phyloP scores from a whole-genome alignment of 2,329 filamentous ascomycete genomes.

The Xylaria sp. region DNA sequence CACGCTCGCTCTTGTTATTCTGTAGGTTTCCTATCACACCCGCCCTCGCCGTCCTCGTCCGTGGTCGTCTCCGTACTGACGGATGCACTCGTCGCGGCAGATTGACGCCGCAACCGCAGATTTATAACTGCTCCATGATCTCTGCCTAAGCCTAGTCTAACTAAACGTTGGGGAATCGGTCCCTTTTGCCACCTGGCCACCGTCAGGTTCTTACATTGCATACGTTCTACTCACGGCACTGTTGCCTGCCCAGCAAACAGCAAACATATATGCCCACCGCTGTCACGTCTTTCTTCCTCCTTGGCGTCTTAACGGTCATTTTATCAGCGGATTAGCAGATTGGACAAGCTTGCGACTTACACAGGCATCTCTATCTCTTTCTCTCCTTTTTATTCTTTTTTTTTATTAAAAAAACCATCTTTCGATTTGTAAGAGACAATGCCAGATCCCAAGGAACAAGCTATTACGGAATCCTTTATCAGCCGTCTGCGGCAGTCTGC shows the following conservation, averaged over 20 bases:
- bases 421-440: conserved; percentile 11
- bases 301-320: background rate
- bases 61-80: too few relatives aligned
- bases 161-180: background rate
- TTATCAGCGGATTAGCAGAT: background rate
- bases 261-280: background rate
- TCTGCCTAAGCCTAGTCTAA: background rate
- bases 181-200: background rate
- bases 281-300: too few relatives aligned
- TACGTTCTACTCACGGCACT: conserved; percentile 1
- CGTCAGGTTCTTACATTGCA: background rate
- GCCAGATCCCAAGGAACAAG: conserved; percentile 26
- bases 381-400: background rate
- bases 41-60: background rate
- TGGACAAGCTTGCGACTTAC: background rate
- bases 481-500: conserved; percentile 25
- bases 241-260: background rate
- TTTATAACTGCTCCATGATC: background rate
- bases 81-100: background rate
- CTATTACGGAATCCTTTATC: conserved; percentile 24
- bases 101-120: background rate
- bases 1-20: background rate
- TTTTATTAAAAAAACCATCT: too few relatives aligned
- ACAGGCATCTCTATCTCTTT: background rate
- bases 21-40: background rate